Evolutionary conservation across 495 filamentous ascomycete genomes (phyloP).

Genomic region (Apodospora peruviana): DNA sequence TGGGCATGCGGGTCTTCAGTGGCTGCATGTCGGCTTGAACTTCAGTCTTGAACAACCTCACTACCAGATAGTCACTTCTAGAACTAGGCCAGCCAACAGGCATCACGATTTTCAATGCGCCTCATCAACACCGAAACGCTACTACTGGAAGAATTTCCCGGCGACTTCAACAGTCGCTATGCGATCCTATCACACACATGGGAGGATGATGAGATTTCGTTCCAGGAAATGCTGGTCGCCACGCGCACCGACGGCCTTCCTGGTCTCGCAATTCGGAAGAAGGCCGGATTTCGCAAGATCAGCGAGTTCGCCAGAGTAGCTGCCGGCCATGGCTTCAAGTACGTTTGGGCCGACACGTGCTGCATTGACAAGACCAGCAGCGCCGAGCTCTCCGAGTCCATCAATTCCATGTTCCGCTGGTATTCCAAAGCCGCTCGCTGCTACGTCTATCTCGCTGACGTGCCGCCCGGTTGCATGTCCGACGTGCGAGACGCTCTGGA

Average conservation of each 20-base stretch:
- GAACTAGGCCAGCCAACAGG: too few species aligned
- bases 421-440: not conserved
- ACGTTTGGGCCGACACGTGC: constrained; percentile 3
- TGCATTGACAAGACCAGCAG: constrained; percentile 8
- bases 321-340: constrained; percentile 1
- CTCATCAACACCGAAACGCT: constrained; percentile 6
- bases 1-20: too few species aligned
- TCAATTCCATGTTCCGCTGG: constrained; percentile 9
- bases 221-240: constrained; percentile 7
- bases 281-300: constrained; percentile 1
- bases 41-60: too few species aligned
- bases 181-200: constrained; percentile 32
- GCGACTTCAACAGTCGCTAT: constrained; percentile 4
- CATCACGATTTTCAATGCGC: too few species aligned
- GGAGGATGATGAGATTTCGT: constrained; percentile 25
- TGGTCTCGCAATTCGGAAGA: not conserved
- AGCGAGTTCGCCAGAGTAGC: not conserved
- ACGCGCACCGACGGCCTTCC: not conserved
- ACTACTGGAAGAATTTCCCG: constrained; percentile 4
- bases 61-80: too few species aligned
- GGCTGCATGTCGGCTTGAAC: too few species aligned
- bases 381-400: constrained; percentile 6
- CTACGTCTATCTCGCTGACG: constrained; percentile 6
- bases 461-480: not conserved
- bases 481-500: not conserved